Conservation (phyloP, 306 rosid genomes). For the Cucumis cinereus region DNA sequence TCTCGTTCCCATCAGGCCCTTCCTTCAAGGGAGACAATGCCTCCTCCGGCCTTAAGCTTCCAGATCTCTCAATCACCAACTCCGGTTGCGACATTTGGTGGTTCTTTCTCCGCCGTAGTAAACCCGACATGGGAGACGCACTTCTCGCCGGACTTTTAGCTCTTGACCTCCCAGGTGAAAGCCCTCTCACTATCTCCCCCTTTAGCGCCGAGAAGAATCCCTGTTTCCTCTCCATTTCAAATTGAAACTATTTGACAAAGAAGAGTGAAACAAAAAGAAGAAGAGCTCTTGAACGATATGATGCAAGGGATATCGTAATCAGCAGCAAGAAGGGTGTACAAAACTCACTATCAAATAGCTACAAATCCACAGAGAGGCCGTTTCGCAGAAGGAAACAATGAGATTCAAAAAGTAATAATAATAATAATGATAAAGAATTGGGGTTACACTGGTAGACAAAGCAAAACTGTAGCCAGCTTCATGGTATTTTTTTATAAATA, state of each 20-base stretch:
- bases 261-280: background rate
- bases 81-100: constrained; percentile 55
- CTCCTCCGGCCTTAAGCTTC: constrained; percentile 68
- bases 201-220: constrained; percentile 57
- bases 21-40: constrained; percentile 92
- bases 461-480: constrained; percentile 12
- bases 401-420: background rate
- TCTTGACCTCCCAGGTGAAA: constrained; percentile 54
- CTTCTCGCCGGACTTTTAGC: constrained; percentile 43
- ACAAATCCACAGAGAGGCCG: background rate
- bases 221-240: constrained; percentile 51
- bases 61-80: constrained; percentile 62
- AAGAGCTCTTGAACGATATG: background rate
- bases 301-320: background rate
- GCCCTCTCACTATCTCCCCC: constrained; percentile 51
- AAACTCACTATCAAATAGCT: background rate
- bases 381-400: background rate
- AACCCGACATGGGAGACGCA: constrained; percentile 43
- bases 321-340: background rate
- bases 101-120: constrained; percentile 57
- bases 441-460: constrained; percentile 18
- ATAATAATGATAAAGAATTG: constrained; percentile 4
- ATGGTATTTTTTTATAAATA: background rate
- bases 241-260: background rate
- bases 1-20: constrained; percentile 82